Conservation (phyloP, 345 rosid genomes). For the Excoecaria cochinchinensis region DNA sequence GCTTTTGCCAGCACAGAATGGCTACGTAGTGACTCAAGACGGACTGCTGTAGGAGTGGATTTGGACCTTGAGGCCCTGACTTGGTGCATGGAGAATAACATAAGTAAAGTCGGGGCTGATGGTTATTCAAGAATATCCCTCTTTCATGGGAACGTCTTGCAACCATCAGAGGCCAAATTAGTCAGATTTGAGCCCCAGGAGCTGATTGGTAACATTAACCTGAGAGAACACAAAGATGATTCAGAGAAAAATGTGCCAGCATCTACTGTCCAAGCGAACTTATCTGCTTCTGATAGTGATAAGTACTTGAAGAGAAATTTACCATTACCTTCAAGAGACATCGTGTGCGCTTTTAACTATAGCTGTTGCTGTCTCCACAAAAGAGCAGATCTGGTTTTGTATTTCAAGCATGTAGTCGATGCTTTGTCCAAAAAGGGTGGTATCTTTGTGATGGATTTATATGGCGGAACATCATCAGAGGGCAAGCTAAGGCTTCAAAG, state of each 20-base stretch:
- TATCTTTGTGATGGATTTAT: slow-evolving; percentile 83
- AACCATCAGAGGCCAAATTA: slow-evolving; percentile 62
- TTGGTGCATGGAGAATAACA: slow-evolving; percentile 80
- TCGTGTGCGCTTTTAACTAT: slow-evolving; percentile 87
- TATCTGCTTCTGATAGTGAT: slow-evolving; percentile 22
- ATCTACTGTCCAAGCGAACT: slow-evolving; percentile 19
- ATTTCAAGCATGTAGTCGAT: slow-evolving; percentile 65
- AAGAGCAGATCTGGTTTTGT: slow-evolving; percentile 63
- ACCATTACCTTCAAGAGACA: slow-evolving; percentile 62
- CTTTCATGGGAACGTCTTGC: slow-evolving; percentile 81
- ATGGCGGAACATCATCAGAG: slow-evolving; percentile 92
- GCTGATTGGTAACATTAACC: slow-evolving; percentile 36
- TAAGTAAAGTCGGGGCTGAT: slow-evolving; percentile 61
- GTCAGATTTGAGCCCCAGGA: slow-evolving; percentile 51
- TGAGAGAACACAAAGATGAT: slow-evolving; percentile 36
- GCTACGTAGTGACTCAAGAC: slow-evolving; percentile 71
- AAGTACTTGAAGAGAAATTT: slow-evolving; percentile 31
- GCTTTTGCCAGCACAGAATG: slow-evolving; percentile 65
- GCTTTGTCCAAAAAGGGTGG: slow-evolving; percentile 75
- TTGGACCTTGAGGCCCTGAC: slow-evolving; percentile 77
- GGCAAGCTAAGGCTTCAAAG: slow-evolving; percentile 69
- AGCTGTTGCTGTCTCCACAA: slow-evolving; percentile 92
- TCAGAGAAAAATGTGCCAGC: slow-evolving; percentile 23
- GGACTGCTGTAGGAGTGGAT: slow-evolving; percentile 89
- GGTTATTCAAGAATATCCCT: slow-evolving; percentile 72